Conservation (phyloP, 176 grass and related monocot genomes). For the Thinopyrum elongatum region DNA sequence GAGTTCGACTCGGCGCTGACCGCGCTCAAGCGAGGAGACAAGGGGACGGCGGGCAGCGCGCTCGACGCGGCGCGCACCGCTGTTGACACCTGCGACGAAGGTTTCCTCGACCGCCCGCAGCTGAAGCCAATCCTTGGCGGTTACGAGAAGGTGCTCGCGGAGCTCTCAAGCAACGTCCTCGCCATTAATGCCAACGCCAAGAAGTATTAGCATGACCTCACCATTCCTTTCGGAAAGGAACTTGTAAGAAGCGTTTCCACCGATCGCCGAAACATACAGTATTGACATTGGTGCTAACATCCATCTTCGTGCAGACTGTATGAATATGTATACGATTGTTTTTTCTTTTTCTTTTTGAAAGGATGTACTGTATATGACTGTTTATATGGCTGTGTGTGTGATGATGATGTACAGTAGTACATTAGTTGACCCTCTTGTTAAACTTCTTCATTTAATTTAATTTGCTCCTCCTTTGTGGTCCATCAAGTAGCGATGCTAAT, state of each 20-base stretch:
- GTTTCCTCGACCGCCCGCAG: conserved; percentile 29
- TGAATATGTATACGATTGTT: neutral
- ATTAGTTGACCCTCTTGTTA: neutral
- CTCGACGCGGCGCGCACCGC: conserved; percentile 36
- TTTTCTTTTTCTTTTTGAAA: neutral
- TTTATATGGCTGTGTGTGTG: neutral
- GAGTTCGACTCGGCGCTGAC: conserved; percentile 16
- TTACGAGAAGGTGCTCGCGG: conserved; percentile 33
- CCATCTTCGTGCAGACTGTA: neutral
- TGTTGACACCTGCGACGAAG: conserved; percentile 48
- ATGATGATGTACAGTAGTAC: neutral
- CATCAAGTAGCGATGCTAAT: neutral
- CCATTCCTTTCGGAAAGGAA: neutral
- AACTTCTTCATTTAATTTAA: neutral
- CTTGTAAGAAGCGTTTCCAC: neutral
- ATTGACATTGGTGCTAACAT: neutral
- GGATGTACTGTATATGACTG: neutral
- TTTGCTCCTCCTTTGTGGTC: neutral
- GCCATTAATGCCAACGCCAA: conserved; percentile 29
- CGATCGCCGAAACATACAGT: neutral
- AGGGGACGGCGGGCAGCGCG: conserved; percentile 18
- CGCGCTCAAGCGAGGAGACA: conserved; percentile 35
- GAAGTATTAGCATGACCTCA: neutral
- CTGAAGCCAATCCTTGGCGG: conserved; percentile 19
- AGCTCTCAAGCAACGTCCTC: conserved; percentile 53